A percentile compares a stretch with the other conserved stretches of the same genome.
phyloP scores from a whole-genome alignment of 2,329 filamentous ascomycete species.

The Stachybotrys chartarum region DNA sequence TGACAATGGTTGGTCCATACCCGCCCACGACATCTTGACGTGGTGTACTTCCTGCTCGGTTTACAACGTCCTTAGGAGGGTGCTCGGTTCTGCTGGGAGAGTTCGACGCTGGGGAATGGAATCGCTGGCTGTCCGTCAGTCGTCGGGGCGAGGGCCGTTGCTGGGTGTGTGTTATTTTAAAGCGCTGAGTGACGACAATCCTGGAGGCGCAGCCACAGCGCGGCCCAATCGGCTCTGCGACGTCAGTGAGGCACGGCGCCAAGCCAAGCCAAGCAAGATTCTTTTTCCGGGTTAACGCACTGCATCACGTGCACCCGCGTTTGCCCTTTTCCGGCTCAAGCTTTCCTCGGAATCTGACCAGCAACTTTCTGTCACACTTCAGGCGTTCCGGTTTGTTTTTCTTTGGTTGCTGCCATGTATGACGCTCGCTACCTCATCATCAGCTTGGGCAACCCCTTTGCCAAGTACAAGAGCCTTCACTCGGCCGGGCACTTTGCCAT shows the following conservation, averaged over 20 bases:
- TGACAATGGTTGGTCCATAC: constrained; percentile 29
- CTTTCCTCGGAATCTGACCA: too few relatives aligned
- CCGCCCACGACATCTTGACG: constrained; percentile 62
- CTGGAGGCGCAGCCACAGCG: constrained; percentile 22
- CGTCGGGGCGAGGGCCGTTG: too few relatives aligned
- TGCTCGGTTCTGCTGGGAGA: not conserved
- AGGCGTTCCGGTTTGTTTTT: not conserved
- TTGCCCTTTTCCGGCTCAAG: not conserved
- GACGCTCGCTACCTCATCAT: constrained; percentile 63
- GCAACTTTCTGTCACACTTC: too few relatives aligned
- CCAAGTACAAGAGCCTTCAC: constrained; percentile 74
- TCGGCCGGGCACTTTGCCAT: constrained; percentile 80
- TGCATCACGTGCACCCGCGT: constrained; percentile 21
- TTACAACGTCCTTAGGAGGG: not conserved
- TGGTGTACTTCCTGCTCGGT: not conserved
- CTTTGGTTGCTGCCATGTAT: constrained; percentile 18
- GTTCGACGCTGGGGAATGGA: not conserved
- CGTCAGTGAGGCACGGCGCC: constrained; percentile 18
- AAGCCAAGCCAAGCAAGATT: not conserved
- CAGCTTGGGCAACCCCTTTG: constrained; percentile 77
- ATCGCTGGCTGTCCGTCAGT: not conserved
- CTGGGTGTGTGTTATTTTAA: constrained; percentile 1
- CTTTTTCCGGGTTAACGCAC: constrained; percentile 4
- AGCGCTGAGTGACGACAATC: constrained; percentile 20
- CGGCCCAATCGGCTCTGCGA: constrained; percentile 22